A percentile compares a stretch with the other conserved stretches of the same genome.
Conservation (phyloP, 2,329 filamentous ascomycete species). For the Nemania sp. region DNA sequence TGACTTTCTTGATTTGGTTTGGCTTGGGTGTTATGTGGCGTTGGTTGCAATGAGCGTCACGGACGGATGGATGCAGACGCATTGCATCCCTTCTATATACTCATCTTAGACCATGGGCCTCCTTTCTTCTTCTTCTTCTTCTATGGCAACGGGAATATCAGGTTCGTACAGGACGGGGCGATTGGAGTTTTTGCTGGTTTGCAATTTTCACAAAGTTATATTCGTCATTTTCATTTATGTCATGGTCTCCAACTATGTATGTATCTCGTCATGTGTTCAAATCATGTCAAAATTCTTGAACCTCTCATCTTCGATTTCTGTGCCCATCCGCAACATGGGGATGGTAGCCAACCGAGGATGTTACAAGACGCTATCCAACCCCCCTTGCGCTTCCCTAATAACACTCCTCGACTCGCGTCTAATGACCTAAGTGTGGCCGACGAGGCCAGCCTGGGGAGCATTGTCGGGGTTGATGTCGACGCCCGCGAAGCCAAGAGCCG, state of each 20-base stretch:
- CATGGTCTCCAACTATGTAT: slow-evolving; percentile 1
- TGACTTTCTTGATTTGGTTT: not conserved
- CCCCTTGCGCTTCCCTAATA: not conserved
- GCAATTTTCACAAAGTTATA: not conserved
- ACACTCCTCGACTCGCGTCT: not conserved
- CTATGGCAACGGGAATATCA: too few species aligned
- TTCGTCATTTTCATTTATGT: not conserved
- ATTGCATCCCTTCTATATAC: not conserved
- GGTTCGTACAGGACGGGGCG: too few species aligned
- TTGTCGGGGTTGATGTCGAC: slow-evolving; percentile 46
- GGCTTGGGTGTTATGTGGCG: not conserved
- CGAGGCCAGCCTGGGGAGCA: slow-evolving; percentile 44
- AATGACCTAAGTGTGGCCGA: slow-evolving; percentile 40
- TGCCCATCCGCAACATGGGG: not conserved
- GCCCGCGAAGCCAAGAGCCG: slow-evolving; percentile 46
- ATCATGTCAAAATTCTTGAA: not conserved
- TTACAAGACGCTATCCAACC: not conserved
- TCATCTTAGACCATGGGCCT: slow-evolving; percentile 2
- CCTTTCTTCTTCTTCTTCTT: too few species aligned
- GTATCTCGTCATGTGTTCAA: slow-evolving; percentile 3
- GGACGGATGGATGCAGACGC: not conserved
- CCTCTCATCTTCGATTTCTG: slow-evolving; percentile 12
- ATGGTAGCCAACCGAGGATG: not conserved
- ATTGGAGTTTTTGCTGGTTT: not conserved
- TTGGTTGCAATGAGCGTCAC: not conserved